These are phyloP conservation scores for Colletotrichum somersetense DNA, from an alignment of 2,329 filamentous ascomycete species.

Conservation along the genomic window DNA sequence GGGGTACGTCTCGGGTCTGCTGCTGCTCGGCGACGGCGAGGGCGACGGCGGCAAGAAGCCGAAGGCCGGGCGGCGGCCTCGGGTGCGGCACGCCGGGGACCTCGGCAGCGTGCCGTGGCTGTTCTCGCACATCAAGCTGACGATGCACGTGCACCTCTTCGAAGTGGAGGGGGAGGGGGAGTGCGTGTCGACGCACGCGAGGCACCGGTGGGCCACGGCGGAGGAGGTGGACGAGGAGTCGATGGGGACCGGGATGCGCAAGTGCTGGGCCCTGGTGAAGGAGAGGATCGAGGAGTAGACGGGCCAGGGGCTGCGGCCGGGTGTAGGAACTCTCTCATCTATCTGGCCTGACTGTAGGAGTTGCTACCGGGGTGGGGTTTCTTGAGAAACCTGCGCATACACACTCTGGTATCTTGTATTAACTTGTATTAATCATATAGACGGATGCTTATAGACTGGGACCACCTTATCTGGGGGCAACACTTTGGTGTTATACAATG, in stretches of 20 bases:
- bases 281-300: slow-evolving; percentile 42
- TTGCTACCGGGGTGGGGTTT: too few relatives aligned
- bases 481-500: too few relatives aligned
- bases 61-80: neutral
- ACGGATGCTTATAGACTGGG: neutral
- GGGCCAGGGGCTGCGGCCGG: too few relatives aligned
- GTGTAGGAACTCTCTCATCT: too few relatives aligned
- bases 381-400: neutral
- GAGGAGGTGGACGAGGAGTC: slow-evolving; percentile 61
- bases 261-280: slow-evolving; percentile 64
- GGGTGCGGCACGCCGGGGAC: slow-evolving; percentile 53
- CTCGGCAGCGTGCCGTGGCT: slow-evolving; percentile 68
- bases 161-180: slow-evolving; percentile 46
- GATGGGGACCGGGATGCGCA: slow-evolving; percentile 71
- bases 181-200: slow-evolving; percentile 15
- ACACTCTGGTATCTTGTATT: neutral
- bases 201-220: slow-evolving; percentile 54
- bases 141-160: slow-evolving; percentile 69
- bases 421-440: neutral
- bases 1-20: slow-evolving; percentile 49
- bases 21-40: slow-evolving; percentile 44
- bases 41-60: neutral
- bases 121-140: slow-evolving; percentile 68
- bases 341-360: too few relatives aligned
- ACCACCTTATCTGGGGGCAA: neutral